Percentiles rank a stretch among this genome's conserved stretches.
phyloP scores from a whole-genome alignment of 768 basidiomycete species.

The Amanita inopinata region DNA sequence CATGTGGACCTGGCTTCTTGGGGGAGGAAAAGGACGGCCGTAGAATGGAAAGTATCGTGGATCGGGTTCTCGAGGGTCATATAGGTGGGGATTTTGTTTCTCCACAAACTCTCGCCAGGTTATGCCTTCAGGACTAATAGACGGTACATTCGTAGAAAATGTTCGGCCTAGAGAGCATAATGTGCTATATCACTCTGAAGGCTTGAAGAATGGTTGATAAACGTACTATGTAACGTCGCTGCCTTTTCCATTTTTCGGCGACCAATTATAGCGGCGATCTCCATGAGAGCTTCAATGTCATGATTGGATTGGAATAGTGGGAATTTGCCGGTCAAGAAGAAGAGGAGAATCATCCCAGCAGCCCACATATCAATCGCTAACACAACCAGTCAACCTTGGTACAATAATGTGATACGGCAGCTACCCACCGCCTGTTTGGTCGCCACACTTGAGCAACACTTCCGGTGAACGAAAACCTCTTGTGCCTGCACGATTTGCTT shows the following conservation, averaged over 20 bases:
- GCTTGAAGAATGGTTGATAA: not conserved
- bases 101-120: slow-evolving; percentile 70
- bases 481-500: slow-evolving; percentile 95
- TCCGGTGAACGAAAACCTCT: slow-evolving; percentile 96
- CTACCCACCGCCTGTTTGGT: slow-evolving; percentile 79
- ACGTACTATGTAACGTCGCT: slow-evolving; percentile 83
- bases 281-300: slow-evolving; percentile 93
- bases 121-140: slow-evolving; percentile 54
- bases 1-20: slow-evolving; percentile 18
- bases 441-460: slow-evolving; percentile 87
- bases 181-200: slow-evolving; percentile 4
- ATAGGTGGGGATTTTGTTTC: slow-evolving; percentile 64
- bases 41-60: slow-evolving; percentile 48
- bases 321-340: slow-evolving; percentile 88
- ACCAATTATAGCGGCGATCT: slow-evolving; percentile 84
- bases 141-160: slow-evolving; percentile 84
- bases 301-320: slow-evolving; percentile 91
- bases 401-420: slow-evolving; percentile 1
- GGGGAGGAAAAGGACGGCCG: slow-evolving; percentile 13
- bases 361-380: slow-evolving; percentile 97
- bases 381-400: slow-evolving; percentile 3
- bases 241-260: slow-evolving; percentile 72
- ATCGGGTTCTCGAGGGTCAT: slow-evolving; percentile 40
- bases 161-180: slow-evolving; percentile 54
- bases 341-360: slow-evolving; percentile 83